Evolutionary conservation across 805 yeast species (phyloP).

Genomic region (Cyberlindnera veronae): DNA sequence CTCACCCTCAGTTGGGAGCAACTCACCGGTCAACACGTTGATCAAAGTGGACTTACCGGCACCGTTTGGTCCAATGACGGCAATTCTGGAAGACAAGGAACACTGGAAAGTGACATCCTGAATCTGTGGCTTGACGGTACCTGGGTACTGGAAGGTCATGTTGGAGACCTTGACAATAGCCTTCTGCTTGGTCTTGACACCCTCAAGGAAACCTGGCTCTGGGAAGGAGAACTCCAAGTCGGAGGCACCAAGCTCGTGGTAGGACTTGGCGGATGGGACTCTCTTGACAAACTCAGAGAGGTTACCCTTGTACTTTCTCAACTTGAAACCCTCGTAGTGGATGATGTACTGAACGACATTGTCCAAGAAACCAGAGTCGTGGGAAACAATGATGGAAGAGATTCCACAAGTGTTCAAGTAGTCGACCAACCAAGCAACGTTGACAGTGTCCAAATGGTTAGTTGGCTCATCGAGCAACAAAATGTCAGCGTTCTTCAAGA

Average conservation of each 20-base stretch:
- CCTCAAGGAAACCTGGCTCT: slow-evolving; percentile 99
- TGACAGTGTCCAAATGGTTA: slow-evolving; percentile 99
- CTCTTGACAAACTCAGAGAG: slow-evolving; percentile 97
- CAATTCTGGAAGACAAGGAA: slow-evolving; percentile 99
- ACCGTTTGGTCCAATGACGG: slow-evolving; percentile 99
- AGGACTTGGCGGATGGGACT: slow-evolving; percentile 98
- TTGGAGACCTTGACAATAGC: slow-evolving; percentile 97
- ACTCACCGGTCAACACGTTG: slow-evolving; percentile 99
- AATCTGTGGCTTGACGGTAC: slow-evolving; percentile 96
- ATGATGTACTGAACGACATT: slow-evolving; percentile 96
- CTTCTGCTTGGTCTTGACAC: slow-evolving; percentile 99
- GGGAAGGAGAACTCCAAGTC: slow-evolving; percentile 97
- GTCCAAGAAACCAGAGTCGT: slow-evolving; percentile 99
- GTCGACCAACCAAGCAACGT: slow-evolving; percentile 99
- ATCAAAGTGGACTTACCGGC: slow-evolving; percentile 99
- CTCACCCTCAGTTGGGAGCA: slow-evolving; percentile 96
- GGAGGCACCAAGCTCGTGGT: slow-evolving; percentile 98
- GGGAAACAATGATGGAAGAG: slow-evolving; percentile 97
- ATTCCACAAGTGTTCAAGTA: slow-evolving; percentile 98
- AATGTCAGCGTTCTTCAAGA: slow-evolving; percentile 96
- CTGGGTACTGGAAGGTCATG: slow-evolving; percentile 99
- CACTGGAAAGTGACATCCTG: slow-evolving; percentile 93
- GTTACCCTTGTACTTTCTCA: slow-evolving; percentile 99
- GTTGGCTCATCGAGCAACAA: slow-evolving; percentile 99
- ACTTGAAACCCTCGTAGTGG: slow-evolving; percentile 99